phyloP scores from a whole-genome alignment of 208 protist species.

The Leishmania turanica region DNA sequence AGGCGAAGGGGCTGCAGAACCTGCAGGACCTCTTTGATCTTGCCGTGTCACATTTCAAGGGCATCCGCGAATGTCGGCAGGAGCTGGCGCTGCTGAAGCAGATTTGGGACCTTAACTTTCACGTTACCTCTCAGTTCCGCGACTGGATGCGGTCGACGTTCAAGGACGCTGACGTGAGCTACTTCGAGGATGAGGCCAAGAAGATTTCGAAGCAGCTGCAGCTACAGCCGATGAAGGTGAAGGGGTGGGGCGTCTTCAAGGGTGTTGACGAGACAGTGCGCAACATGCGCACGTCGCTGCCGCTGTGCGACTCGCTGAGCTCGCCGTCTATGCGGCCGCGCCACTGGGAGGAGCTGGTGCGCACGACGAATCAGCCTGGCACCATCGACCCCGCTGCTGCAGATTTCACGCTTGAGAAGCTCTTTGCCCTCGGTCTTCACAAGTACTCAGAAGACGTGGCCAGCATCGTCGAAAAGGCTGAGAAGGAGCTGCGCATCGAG shows the following conservation, averaged over 20 bases:
- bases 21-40: slow-evolving; percentile 96
- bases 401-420: slow-evolving; percentile 95
- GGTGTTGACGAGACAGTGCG: slow-evolving; percentile 94
- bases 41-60: slow-evolving; percentile 91
- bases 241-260: slow-evolving; percentile 93
- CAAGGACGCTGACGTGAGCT: slow-evolving; percentile 91
- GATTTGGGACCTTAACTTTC: slow-evolving; percentile 94
- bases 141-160: slow-evolving; percentile 96
- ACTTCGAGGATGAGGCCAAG: slow-evolving; percentile 95
- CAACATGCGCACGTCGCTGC: slow-evolving; percentile 95
- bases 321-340: slow-evolving; percentile 95
- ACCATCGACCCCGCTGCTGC: slow-evolving; percentile 89
- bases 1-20: slow-evolving; percentile 90
- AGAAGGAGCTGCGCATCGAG: slow-evolving; percentile 98
- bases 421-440: slow-evolving; percentile 96
- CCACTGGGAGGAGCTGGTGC: slow-evolving; percentile 96
- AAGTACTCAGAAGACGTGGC: slow-evolving; percentile 97
- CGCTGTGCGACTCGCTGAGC: slow-evolving; percentile 92
- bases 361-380: slow-evolving; percentile 90
- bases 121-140: slow-evolving; percentile 92
- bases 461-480: slow-evolving; percentile 97
- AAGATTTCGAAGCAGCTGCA: slow-evolving; percentile 94
- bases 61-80: slow-evolving; percentile 91
- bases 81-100: slow-evolving; percentile 93
- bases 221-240: slow-evolving; percentile 94